These are phyloP conservation scores for Fusarium vanettenii DNA, from an alignment of 2,329 filamentous ascomycete genomes.

Conservation along the genomic window DNA sequence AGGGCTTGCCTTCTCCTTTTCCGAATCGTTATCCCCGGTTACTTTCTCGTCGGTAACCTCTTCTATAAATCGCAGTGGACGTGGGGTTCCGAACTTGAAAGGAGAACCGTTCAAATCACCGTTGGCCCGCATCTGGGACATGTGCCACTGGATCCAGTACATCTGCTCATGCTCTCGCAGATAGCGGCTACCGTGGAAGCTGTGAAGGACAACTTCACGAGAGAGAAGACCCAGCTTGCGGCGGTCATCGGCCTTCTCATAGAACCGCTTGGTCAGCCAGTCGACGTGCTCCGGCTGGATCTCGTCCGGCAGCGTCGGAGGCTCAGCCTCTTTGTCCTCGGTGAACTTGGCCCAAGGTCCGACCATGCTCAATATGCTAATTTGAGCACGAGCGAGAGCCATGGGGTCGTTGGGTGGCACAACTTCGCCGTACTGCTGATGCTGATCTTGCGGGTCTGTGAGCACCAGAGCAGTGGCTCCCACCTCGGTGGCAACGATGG, in stretches of 20 bases:
- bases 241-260: constrained; percentile 17
- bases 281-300: constrained; percentile 22
- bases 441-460: constrained; percentile 29
- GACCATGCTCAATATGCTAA: constrained; percentile 33
- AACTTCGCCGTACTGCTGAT: constrained; percentile 34
- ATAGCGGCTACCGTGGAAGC: constrained; percentile 34
- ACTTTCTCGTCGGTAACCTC: not conserved
- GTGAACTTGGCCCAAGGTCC: constrained; percentile 34
- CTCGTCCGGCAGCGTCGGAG: constrained; percentile 21
- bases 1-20: not conserved
- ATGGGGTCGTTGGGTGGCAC: constrained; percentile 33
- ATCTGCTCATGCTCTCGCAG: constrained; percentile 35
- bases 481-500: constrained; percentile 34
- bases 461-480: constrained; percentile 32
- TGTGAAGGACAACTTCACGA: constrained; percentile 26
- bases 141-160: constrained; percentile 37
- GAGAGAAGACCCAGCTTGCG: constrained; percentile 29
- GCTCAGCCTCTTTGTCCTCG: not conserved
- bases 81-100: constrained; percentile 22
- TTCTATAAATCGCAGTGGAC: constrained; percentile 21
- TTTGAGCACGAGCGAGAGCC: constrained; percentile 28
- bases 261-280: constrained; percentile 28
- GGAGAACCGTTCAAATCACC: not conserved
- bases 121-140: constrained; percentile 16
- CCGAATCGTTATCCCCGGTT: not conserved